These are phyloP conservation scores for Ophiocordyceps camponoti-saundersi DNA, from an alignment of 2,329 filamentous ascomycete genomes.

Conservation along the genomic window DNA sequence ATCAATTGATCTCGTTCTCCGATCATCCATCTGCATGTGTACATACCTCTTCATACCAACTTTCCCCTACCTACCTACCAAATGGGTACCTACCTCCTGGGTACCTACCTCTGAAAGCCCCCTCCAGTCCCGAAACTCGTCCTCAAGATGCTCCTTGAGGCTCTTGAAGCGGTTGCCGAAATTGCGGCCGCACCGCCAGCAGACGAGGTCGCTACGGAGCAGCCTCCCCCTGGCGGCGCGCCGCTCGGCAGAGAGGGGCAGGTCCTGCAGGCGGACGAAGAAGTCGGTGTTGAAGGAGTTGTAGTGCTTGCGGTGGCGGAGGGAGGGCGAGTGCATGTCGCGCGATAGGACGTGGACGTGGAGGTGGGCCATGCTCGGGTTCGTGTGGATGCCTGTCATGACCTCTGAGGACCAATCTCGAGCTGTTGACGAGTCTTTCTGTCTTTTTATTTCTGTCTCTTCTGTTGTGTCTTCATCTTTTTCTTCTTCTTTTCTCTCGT, in stretches of 20 bases:
- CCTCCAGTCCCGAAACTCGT: constrained; percentile 65
- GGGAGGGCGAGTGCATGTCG: constrained; percentile 54
- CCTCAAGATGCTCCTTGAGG: constrained; percentile 58
- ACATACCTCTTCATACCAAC: no score
- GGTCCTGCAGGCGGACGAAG: constrained; percentile 60
- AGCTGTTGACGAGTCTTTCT: constrained; percentile 23
- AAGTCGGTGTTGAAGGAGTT: constrained; percentile 82
- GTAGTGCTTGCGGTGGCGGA: constrained; percentile 80
- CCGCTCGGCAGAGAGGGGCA: constrained; percentile 56
- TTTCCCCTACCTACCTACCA: no score
- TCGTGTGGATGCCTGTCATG: constrained; percentile 64
- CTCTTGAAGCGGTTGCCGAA: constrained; percentile 60
- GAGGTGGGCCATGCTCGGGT: constrained; percentile 81
- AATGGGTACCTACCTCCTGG: no score
- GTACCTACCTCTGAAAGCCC: constrained; percentile 7
- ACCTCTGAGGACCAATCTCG: constrained; percentile 67
- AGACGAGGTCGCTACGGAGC: constrained; percentile 48
- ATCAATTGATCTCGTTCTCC: no score
- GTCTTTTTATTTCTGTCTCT: no score
- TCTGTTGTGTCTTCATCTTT: no score
- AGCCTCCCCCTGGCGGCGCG: no score
- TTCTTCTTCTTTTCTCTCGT: no score
- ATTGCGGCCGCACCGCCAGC: constrained; percentile 66
- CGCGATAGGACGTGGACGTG: constrained; percentile 77
- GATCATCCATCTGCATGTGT: no score